Conservation (phyloP, 306 rosid species). For the Benincasa hispida region DNA sequence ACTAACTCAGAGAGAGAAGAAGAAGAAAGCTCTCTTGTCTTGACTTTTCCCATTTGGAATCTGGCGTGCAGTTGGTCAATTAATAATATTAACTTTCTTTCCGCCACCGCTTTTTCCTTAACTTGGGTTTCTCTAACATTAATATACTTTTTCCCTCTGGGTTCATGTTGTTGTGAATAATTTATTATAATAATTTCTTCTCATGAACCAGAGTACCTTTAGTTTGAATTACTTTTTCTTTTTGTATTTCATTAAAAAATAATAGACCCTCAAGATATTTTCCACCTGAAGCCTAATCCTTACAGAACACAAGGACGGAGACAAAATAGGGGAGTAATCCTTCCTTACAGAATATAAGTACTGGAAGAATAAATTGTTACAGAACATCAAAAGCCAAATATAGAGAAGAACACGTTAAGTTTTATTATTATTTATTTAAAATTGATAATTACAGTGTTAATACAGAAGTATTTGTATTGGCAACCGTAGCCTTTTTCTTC, state of each 20-base stretch:
- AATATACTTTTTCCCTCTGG: not conserved
- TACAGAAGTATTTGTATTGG: not conserved
- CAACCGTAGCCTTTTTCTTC: not conserved
- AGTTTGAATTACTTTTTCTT: not conserved
- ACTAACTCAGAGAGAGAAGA: not conserved
- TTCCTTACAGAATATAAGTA: not conserved
- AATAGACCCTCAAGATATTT: not conserved
- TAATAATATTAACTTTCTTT: not conserved
- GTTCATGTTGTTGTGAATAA: not conserved
- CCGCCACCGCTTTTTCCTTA: not conserved
- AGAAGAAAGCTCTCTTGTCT: not conserved
- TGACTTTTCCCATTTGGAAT: not conserved
- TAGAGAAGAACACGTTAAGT: not conserved
- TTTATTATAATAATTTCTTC: not conserved
- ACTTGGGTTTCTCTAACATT: not conserved
- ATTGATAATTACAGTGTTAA: not conserved
- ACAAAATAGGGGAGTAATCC: not conserved
- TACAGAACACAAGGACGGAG: not conserved
- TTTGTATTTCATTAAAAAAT: not conserved
- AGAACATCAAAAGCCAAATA: not conserved
- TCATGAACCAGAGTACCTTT: not conserved
- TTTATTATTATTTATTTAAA: no score
- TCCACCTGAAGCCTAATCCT: not conserved
- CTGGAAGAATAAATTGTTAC: not conserved
- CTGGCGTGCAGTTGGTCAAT: not conserved